A percentile compares a stretch with the other conserved stretches of the same genome.
Conservation (phyloP, 495 filamentous ascomycete species). For the Copromyces sp. region DNA sequence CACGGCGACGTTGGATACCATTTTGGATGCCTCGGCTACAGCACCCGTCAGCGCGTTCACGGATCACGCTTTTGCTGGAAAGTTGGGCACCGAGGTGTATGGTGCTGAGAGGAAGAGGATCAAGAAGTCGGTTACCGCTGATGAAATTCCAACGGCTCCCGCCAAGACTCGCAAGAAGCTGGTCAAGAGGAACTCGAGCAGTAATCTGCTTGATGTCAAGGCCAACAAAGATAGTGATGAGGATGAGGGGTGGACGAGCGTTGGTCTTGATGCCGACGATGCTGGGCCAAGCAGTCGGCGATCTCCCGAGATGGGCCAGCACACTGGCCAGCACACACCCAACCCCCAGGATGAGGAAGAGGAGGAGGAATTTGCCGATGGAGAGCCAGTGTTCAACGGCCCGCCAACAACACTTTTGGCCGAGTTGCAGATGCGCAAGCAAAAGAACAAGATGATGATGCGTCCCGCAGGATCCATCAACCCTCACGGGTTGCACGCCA, state of each 20-base stretch:
- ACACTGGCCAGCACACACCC: conserved; percentile 7
- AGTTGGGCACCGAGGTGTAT: conserved; percentile 57
- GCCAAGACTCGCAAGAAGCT: conserved; percentile 12
- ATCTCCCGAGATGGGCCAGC: background rate
- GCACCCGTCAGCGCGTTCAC: conserved; percentile 94
- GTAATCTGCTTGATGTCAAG: conserved; percentile 6
- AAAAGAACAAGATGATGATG: conserved; percentile 65
- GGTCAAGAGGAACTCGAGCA: conserved; percentile 13
- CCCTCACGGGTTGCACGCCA: conserved; percentile 75
- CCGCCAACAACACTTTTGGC: conserved; percentile 84
- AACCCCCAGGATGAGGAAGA: conserved; percentile 16
- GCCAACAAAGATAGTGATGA: conserved; percentile 8
- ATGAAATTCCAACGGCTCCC: conserved; percentile 1
- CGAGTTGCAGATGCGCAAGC: conserved; percentile 82
- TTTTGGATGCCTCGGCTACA: conserved; percentile 84
- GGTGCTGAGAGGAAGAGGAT: conserved; percentile 37
- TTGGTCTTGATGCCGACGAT: conserved; percentile 6
- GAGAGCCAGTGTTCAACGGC: conserved; percentile 45
- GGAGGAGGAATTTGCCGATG: conserved; percentile 29
- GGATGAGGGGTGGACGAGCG: conserved; percentile 9
- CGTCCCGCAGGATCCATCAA: conserved; percentile 55
- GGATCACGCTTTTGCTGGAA: conserved; percentile 78
- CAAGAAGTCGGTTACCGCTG: conserved; percentile 10
- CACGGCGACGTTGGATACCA: conserved; percentile 81
- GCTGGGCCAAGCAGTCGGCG: background rate